phyloP scores from a whole-genome alignment of 441 rosid species.

The Populus trichocarpa region DNA sequence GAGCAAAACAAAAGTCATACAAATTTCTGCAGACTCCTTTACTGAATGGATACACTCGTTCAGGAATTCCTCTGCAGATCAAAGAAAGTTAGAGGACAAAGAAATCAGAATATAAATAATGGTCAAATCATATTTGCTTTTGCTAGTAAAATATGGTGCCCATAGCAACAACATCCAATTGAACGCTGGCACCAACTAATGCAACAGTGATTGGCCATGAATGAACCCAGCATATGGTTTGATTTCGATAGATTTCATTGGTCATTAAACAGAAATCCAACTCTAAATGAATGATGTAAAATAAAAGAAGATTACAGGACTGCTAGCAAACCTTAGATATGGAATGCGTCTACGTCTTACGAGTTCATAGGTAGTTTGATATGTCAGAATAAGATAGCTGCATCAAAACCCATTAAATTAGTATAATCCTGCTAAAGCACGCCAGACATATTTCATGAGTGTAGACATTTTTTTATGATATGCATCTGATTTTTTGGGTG shows the following conservation, averaged over 20 bases:
- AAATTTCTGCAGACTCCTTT: slow-evolving; percentile 28
- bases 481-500: not conserved
- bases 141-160: not conserved
- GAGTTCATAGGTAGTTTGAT: slow-evolving; percentile 97
- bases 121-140: not conserved
- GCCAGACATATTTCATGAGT: not conserved
- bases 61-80: slow-evolving; percentile 71
- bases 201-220: not conserved
- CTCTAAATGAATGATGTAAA: not conserved
- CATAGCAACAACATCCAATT: too few species aligned
- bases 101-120: not conserved
- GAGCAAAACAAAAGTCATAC: slow-evolving; percentile 54
- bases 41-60: slow-evolving; percentile 11
- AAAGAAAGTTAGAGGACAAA: not conserved
- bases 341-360: slow-evolving; percentile 89
- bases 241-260: not conserved
- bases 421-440: not conserved
- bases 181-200: not conserved
- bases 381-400: slow-evolving; percentile 95
- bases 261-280: not conserved
- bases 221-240: not conserved
- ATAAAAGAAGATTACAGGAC: not conserved
- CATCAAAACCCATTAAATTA: slow-evolving; percentile 20
- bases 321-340: slow-evolving; percentile 65
- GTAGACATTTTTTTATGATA: not conserved